Base-by-base conservation (phyloP, 768 basidiomycete genomes). In the Tricholoma terreum region DNA sequence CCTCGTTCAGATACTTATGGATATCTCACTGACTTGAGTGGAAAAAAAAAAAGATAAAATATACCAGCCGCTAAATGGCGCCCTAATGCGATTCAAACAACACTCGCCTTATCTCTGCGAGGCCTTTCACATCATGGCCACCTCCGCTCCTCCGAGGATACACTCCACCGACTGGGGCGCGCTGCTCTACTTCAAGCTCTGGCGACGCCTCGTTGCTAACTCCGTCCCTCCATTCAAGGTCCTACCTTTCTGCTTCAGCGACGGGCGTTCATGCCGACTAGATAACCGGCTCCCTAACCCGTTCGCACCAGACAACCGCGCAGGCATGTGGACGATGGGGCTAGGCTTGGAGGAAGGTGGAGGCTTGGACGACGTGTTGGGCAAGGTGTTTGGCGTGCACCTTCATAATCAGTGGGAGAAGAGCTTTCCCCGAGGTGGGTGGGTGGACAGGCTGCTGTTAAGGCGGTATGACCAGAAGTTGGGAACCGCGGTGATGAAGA, bases 341-440 rank as follows among this genome's bases (percentile, higher is more conserved):
- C 66, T 85, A 58, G 82, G 79, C 0, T 67, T 84, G 56, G 83
- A 81, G 61, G 80, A 78, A 60, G 88, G 81, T 12, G 90, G 85
- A 4, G 81, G 79, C 5, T 69, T 89, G 62, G 87, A 90, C 67
- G 63, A 75, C 60, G 81, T 78, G 56, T 72, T 95, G 27, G 72
- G 75, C 14, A 86, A 89, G 58, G 80, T 96, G 11, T 99, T 96
- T 74, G 82, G 86, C 0, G 82, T 98, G 34, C 96, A 98, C 73
- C 68, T 98, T 64, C 96, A 98, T 70, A 97, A 98, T 71, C 94
- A 94, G 71, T 98, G 96, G 95, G 83, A 89, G 52, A 97, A 94
- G 76, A 72, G 73, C 50, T 98, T 89, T 68, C 94, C 96, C 0
- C 67, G 70, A 15, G 83, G 76, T 2, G 96, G 96, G 0, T 98